Conservation (phyloP, 768 basidiomycete species). For the Dioszegia aurantiaca region DNA sequence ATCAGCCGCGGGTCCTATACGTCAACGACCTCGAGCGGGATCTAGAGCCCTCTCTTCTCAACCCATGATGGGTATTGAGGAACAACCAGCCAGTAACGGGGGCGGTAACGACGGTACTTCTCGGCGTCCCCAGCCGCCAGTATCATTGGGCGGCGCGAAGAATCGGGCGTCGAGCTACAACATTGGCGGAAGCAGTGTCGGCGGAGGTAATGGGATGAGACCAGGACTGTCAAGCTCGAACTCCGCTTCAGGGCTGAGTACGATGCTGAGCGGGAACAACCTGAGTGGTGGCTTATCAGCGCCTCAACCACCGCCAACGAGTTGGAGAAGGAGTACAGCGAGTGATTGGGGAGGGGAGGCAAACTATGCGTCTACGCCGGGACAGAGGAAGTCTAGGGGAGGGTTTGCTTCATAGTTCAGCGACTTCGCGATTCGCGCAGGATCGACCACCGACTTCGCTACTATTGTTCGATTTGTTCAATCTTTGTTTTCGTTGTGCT, state of each 20-base stretch:
- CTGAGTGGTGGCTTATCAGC: neutral
- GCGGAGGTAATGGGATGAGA: neutral
- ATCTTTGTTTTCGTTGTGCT: too few relatives aligned
- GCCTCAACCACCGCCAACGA: conserved; percentile 6
- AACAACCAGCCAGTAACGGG: neutral
- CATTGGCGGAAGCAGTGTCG: neutral
- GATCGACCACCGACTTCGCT: too few relatives aligned
- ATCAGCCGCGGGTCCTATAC: neutral
- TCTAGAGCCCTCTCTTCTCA: neutral
- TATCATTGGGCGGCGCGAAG: neutral
- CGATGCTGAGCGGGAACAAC: neutral
- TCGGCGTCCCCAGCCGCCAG: neutral
- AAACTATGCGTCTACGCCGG: neutral
- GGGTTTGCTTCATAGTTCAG: conserved; percentile 4
- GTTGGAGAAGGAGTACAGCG: conserved; percentile 10
- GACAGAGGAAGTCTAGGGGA: neutral
- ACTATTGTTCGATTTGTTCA: too few relatives aligned
- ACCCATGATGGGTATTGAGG: neutral
- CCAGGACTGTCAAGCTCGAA: neutral
- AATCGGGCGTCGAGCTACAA: conserved; percentile 7
- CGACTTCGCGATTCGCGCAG: too few relatives aligned
- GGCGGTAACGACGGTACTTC: neutral
- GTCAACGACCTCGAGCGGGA: conserved; percentile 1
- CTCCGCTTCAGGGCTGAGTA: neutral
- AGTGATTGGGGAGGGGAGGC: conserved; percentile 5